Conservation (phyloP, 345 rosid species). For the Eucalyptus leucophloia region DNA sequence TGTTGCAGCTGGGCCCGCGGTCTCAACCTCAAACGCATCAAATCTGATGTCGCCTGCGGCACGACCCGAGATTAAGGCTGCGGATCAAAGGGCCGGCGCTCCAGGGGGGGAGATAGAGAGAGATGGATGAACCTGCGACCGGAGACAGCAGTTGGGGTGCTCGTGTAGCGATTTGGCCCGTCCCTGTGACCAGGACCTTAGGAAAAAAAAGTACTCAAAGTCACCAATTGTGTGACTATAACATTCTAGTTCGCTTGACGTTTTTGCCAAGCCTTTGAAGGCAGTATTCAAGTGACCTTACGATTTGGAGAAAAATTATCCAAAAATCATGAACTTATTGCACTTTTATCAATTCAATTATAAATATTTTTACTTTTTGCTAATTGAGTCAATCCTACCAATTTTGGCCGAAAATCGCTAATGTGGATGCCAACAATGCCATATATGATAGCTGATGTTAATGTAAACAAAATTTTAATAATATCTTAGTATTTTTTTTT, state of each 20-base stretch:
- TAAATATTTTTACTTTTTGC: too few species aligned
- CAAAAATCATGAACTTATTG: too few species aligned
- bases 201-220: background rate
- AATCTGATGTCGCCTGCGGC: background rate
- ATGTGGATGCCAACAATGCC: accelerated
- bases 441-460: too few species aligned
- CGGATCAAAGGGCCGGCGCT: background rate
- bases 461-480: too few species aligned
- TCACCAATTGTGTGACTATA: background rate
- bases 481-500: too few species aligned
- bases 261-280: background rate
- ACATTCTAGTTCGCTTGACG: background rate
- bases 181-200: background rate
- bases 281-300: background rate
- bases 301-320: too few species aligned
- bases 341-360: too few species aligned
- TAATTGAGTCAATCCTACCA: too few species aligned
- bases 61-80: background rate
- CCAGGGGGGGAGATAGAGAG: background rate
- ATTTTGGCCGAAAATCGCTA: accelerated
- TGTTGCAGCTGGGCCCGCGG: background rate
- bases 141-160: background rate
- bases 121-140: background rate
- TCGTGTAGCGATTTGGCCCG: background rate
- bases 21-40: background rate